Evolutionary conservation across 2,329 filamentous ascomycete species (phyloP), one percentile per base, ranked within the genome.

Genomic region (Alternaria conjuncta): DNA sequence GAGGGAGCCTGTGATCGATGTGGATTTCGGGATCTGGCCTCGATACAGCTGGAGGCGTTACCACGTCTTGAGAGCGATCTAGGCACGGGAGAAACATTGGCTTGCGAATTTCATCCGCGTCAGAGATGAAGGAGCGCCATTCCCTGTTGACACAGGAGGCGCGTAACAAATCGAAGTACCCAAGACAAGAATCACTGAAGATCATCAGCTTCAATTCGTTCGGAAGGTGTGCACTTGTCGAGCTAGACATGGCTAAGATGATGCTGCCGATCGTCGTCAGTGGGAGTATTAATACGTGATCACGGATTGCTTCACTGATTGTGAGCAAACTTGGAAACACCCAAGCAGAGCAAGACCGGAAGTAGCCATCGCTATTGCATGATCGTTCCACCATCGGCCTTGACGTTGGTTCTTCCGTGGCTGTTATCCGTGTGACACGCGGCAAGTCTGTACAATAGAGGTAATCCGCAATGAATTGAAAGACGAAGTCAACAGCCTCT

Each of bases 301-400:
- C 13, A 36, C 32, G 13, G 13, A n/a, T 36, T 36, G 32, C 32
- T 36, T 9, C 32, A 36, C 32, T 9, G 32, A 5, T 36, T 36
- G 7, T 5, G 32, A 36, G 32, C 32, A 36, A 36, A 36, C 32
- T 36, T 36, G 7, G 2, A n/a, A n/a, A n/a, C 32, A 36, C 13
- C 0, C 0, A 36, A 36, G 32, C 2, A 36, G 32, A 36, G 32
- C 5, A 4, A 13, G 1, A 1, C 30, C 13, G 30, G 30, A 36
- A 15, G 3, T 0, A 0, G 0, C n/a, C 13, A n/a, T 36, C 13
- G 13, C 13, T n/a, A 36, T 36, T 13, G 30, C 30, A n/a, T 36
- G 3, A n/a, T 15, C 13, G 2, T 36, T 36, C 13, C 30, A 36
- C 0, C 7, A 36, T 36, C 30, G 13, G 13, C 5, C 30, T 36